Evolutionary conservation across 495 filamentous ascomycete genomes (phyloP).

Genomic region (Tuber calosporum): DNA sequence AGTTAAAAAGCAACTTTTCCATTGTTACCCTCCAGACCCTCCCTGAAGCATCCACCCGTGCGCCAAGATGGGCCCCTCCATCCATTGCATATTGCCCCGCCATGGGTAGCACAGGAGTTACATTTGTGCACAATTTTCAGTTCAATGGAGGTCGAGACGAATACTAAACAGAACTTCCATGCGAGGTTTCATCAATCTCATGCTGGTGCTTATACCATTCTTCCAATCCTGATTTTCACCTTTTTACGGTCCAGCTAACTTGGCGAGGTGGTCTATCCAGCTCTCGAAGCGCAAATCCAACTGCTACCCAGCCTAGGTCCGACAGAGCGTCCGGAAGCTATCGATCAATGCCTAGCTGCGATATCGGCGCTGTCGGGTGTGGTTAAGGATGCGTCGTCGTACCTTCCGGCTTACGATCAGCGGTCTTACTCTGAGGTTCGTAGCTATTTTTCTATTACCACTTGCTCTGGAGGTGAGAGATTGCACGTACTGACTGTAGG

Average conservation of each 20-base stretch:
- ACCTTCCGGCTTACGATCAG: constrained; percentile 70
- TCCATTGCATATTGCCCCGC: neutral
- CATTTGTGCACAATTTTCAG: neutral
- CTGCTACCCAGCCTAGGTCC: constrained; percentile 11
- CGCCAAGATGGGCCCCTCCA: constrained; percentile 1
- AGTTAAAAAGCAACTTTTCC: neutral
- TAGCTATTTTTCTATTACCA: neutral
- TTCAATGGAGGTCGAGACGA: constrained; percentile 27
- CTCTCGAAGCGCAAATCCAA: constrained; percentile 31
- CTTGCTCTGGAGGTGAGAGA: neutral
- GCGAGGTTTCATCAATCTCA: constrained; percentile 27
- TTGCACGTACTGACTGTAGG: constrained; percentile 5
- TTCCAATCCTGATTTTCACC: neutral
- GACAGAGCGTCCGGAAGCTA: constrained; percentile 54
- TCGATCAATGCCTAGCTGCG: constrained; percentile 59
- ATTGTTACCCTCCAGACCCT: constrained; percentile 22
- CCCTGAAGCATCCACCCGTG: neutral
- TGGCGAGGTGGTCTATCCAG: constrained; percentile 6
- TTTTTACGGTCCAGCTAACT: neutral
- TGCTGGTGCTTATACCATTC: constrained; percentile 5
- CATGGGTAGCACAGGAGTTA: neutral
- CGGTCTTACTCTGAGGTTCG: constrained; percentile 62
- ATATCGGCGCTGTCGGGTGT: constrained; percentile 62
- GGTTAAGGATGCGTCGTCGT: constrained; percentile 60
- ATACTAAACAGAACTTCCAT: constrained; percentile 33